phyloP scores from a whole-genome alignment of 2,329 filamentous ascomycete genomes.

The Didymella keratinophila region DNA sequence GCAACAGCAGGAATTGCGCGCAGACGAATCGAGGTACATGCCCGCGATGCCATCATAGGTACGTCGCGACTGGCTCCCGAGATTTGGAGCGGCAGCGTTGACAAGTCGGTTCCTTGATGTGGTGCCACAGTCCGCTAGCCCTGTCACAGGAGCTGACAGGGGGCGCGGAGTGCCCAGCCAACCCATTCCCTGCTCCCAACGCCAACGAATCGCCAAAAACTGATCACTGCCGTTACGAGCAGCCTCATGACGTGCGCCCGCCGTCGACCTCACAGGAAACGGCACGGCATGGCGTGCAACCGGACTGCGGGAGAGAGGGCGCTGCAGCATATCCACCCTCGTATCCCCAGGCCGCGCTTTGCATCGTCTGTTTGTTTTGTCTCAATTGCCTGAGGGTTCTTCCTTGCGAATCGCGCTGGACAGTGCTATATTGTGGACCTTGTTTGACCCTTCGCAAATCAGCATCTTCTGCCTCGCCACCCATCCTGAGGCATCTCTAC shows the following conservation, averaged over 20 bases:
- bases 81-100: constrained; percentile 22
- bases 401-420: constrained; percentile 14
- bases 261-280: constrained; percentile 13
- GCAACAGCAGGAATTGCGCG: constrained; percentile 9
- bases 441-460: constrained; percentile 22
- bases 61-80: constrained; percentile 17
- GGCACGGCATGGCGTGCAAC: constrained; percentile 21
- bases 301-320: constrained; percentile 10
- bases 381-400: constrained; percentile 13
- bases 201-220: constrained; percentile 19
- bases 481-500: not conserved
- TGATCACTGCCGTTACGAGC: constrained; percentile 41
- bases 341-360: constrained; percentile 13
- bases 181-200: constrained; percentile 9
- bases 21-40: constrained; percentile 5
- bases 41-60: constrained; percentile 20
- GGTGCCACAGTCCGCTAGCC: constrained; percentile 12
- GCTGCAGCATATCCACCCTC: constrained; percentile 20
- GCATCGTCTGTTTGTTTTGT: constrained; percentile 12
- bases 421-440: constrained; percentile 20
- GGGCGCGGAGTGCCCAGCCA: constrained; percentile 10
- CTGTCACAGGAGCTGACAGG: constrained; percentile 6
- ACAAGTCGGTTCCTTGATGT: constrained; percentile 5
- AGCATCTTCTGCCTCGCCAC: constrained; percentile 18
- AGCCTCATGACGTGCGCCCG: constrained; percentile 41